Base-by-base conservation (phyloP, 2,329 filamentous ascomycete genomes). In the Epichloe scottii region DNA sequence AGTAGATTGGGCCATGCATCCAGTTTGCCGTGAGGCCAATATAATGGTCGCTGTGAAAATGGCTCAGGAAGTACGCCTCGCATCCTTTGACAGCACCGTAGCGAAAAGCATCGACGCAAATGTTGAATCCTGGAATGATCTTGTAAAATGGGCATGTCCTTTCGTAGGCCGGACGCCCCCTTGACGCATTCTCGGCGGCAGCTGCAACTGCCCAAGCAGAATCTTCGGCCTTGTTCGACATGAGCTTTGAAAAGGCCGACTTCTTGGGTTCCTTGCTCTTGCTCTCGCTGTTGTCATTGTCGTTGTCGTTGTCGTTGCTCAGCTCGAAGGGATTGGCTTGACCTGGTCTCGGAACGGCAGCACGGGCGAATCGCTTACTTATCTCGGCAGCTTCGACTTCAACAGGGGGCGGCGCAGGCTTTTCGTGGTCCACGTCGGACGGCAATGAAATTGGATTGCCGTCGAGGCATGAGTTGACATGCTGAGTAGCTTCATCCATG, bases 31-130 rank as follows among this genome's bases (percentile, higher is more conserved):
- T 93, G 11, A 98, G 71, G 2, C 93, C 93, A 35, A 96, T 82
- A 60, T 98, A 98, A 64, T 98, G 93, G 63, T 98, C 93, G 61
- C 89, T 96, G 67, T 98, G 93, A 58, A 97, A 98, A 63, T 98
- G 93, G 59, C 90, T 96, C 11, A 98, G 76, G 58, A 98, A 98
- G 64, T 98, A 98, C 1, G 91, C 93, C 50, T 87, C 85, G 65
- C 90, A 95, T 0, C 89, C 90, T 62, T 94, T 78, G 0, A 98
- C 88, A 4, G 90, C 89, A 2, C 93, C 93, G 62, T 97, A 98
- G 19, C 91, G 82, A 62, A 98, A 95, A 0, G 93, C 93, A 66
- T 98, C 93, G 0, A 98, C 93, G 52, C 89, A 94, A 49, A 97
- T 94, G 56, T 78, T 88, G 60, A 96, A 85, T 0, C 89, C 89